Evolutionary conservation across 257 asterid species (phyloP), one percentile per base, ranked within the genome.

Genomic region (Parsonsia alboflavescens): DNA sequence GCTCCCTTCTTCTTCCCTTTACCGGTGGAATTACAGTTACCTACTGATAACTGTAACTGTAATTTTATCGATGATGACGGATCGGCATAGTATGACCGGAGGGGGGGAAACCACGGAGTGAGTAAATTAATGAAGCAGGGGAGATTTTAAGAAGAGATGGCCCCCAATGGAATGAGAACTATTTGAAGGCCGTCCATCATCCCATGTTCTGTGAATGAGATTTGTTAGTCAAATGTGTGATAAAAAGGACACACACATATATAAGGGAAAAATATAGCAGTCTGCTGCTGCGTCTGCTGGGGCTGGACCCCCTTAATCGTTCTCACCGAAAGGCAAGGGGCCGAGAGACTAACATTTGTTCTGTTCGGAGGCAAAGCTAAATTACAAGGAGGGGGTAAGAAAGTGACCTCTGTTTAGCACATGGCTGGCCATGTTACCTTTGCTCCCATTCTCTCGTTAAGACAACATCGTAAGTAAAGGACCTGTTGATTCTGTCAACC

Each of bases 121-220:
- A 70, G 71, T 45, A 69, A 57, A 33, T 33, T 33, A 33, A 54
- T 57, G 42, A 52, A 69, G 68, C n/a, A 17, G 4, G 22, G 54
- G 54, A 64, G 62, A 48, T 33, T 30, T 48, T 50, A 54, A 22
- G 36, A 3, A 0, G 61, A 70, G 54, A 45, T 68, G 88, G 87
- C 82, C 84, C 89, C 39, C 39, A 33, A 66, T 71, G 73, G 30
- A 70, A 77, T 58, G 82, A 73, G 82, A 73, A 71, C 79, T 63
- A 54, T 67, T 83, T 70, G 73, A 83, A 81, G 81, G 83, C 80
- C 85, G 39, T 33, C 39, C 39, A 33, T 33, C 39, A 79, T 76
- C 86, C 86, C 96, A 90, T 86, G 93, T 90, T 90, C 96, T 90
- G 91, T 88, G 96, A 85, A 73, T 75, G 86, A 81, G 85, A 85